Base-by-base conservation (phyloP, 73 alveolate species). In the Paramecium sonneborni region DNA sequence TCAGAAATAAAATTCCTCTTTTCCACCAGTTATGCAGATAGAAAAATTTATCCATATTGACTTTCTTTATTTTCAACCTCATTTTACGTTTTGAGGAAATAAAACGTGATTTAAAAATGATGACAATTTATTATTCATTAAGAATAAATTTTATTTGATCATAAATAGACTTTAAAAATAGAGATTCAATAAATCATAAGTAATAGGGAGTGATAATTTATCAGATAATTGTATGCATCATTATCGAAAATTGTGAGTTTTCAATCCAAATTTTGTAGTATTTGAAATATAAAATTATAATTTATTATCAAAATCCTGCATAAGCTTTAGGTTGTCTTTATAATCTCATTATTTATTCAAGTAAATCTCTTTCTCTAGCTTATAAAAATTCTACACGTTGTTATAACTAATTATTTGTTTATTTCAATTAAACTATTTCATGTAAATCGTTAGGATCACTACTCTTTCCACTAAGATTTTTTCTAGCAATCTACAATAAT, bases 331-430 rank as follows among this genome's bases (percentile, higher is more conserved):
- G 85, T 38, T 92, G 56, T 85, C 88, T 85, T 85, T 92, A 68
- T 18, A 87, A 67, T 92, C 93, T 93, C 94, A 97, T 95, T 14
- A 97, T 84, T 84, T 95, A 93, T 85, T 97, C 98, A 57, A 98
- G 93, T 44, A 98, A 92, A 55, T 97, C 99, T 87, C 97, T 94
- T 93, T 98, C 99, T 72, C 99, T 90, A 90, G 97, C 96, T 92
- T 98, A 95, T 18, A 98, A 93, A 93, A 97, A 96, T 82, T 98
- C 99, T 14, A 98, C 97, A 88, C 98, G 90, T 88, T 97, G 96
- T 52, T 96, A 92, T 88, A 96, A 93, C 90, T 96, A 95, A 24
- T 93, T 95, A 95, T 95, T 96, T 85, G 94, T 93, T 84, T 98
- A 95, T 93, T 95, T 96, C 92, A 97, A 57, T 93, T 95, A 93